Evolutionary conservation across 1,139 yeast genomes (phyloP).

Genomic region (Kodamaea derodonti): DNA sequence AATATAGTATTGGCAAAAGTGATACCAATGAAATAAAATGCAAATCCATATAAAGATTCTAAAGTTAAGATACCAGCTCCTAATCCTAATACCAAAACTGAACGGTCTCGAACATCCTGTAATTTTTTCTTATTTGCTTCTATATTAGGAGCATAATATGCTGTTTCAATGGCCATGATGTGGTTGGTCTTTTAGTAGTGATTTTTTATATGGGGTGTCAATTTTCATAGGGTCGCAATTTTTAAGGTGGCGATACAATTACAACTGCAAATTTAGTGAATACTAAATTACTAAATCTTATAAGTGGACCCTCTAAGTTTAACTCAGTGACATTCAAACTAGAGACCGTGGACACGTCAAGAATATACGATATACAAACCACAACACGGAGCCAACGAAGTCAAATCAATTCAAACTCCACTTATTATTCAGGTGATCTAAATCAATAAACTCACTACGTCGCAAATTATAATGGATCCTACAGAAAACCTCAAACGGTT

Average conservation of each 20-base stretch:
- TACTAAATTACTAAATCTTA: constrained; percentile 1
- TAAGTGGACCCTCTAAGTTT: constrained; percentile 1
- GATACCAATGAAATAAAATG: constrained; percentile 52
- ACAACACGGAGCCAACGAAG: no score
- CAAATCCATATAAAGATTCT: constrained; percentile 61
- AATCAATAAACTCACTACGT: no score
- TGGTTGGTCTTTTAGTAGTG: background rate
- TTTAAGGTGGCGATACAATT: no score
- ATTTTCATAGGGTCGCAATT: no score
- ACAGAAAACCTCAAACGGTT: constrained; percentile 19
- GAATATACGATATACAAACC: no score
- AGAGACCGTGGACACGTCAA: no score
- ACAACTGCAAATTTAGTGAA: background rate
- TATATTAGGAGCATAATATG: constrained; percentile 17
- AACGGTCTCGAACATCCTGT: constrained; percentile 57
- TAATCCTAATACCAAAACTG: constrained; percentile 63
- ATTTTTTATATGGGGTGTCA: no score
- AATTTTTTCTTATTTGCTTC: constrained; percentile 38
- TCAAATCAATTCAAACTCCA: no score
- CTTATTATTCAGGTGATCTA: no score
- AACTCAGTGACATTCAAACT: no score
- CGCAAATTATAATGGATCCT: no score
- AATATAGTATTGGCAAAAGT: constrained; percentile 41
- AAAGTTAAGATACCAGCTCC: constrained; percentile 71
- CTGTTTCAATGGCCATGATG: constrained; percentile 7